Evolutionary conservation across 1,284 basidiomycete species (phyloP).

Genomic region (Microbotryomycetes sp.): DNA sequence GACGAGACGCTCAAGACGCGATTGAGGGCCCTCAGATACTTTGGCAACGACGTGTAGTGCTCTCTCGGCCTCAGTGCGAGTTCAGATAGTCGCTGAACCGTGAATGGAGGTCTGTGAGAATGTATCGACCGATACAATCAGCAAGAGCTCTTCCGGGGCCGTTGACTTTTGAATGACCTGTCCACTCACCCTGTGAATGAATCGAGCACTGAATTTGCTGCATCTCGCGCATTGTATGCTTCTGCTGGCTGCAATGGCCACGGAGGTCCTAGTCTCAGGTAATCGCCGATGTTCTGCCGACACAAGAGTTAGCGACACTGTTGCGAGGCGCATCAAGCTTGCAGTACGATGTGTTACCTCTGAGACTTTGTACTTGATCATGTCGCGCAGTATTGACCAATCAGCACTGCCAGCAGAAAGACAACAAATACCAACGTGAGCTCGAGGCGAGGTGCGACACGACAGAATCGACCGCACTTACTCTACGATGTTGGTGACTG

Average conservation of each 20-base stretch:
- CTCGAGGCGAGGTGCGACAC: background rate
- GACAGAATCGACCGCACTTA: conserved; percentile 43
- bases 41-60: conserved; percentile 72
- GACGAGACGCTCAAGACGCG: conserved; percentile 81
- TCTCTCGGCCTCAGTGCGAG: conserved; percentile 64
- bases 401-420: conserved; percentile 53
- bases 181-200: conserved; percentile 10
- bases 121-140: background rate
- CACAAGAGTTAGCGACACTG: conserved; percentile 8
- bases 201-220: conserved; percentile 27
- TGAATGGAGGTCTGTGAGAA: conserved; percentile 61
- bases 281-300: conserved; percentile 56
- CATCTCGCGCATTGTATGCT: conserved; percentile 34
- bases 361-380: conserved; percentile 62
- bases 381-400: conserved; percentile 64
- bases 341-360: conserved; percentile 48
- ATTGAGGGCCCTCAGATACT: conserved; percentile 84
- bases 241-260: conserved; percentile 23
- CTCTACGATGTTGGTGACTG: conserved; percentile 63
- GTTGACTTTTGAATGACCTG: background rate
- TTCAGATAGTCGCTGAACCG: conserved; percentile 84
- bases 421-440: conserved; percentile 11
- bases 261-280: conserved; percentile 24
- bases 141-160: background rate
- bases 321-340: conserved; percentile 25